A percentile compares a stretch with the other conserved stretches of the same genome.
phyloP scores from a whole-genome alignment of 371 early-diverging fungal genomes.

The Rhizopus stolonifer region DNA sequence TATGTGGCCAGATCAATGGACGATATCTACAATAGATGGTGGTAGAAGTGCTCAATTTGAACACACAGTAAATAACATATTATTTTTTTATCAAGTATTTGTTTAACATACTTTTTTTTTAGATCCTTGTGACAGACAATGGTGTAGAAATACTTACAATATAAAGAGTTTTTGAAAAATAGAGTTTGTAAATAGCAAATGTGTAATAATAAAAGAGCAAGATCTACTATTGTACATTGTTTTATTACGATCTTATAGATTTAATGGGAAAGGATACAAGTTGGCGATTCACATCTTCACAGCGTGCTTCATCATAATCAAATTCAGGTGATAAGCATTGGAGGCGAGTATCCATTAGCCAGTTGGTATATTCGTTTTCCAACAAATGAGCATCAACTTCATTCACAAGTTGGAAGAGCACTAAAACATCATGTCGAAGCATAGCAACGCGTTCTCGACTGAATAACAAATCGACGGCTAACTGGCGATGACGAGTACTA shows the following conservation, averaged over 20 bases:
- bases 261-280: slow-evolving; percentile 12
- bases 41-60: slow-evolving; percentile 86
- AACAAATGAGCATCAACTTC: slow-evolving; percentile 54
- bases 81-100: background rate
- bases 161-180: background rate
- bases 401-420: slow-evolving; percentile 56
- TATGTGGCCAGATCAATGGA: slow-evolving; percentile 91
- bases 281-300: slow-evolving; percentile 26
- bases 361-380: slow-evolving; percentile 60
- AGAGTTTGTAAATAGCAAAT: background rate
- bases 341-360: slow-evolving; percentile 57
- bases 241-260: background rate
- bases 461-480: slow-evolving; percentile 51
- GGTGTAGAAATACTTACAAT: slow-evolving; percentile 76
- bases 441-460: slow-evolving; percentile 58
- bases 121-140: slow-evolving; percentile 61
- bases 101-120: slow-evolving; percentile 30
- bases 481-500: slow-evolving; percentile 44
- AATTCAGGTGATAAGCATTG: slow-evolving; percentile 32
- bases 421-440: slow-evolving; percentile 56
- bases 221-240: background rate
- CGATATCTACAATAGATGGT: slow-evolving; percentile 78
- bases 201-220: background rate
- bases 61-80: slow-evolving; percentile 29
- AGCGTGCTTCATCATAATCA: slow-evolving; percentile 14